Base-by-base conservation (phyloP, 192 early-diverging fungal species). In the Coemansia umbellata region DNA sequence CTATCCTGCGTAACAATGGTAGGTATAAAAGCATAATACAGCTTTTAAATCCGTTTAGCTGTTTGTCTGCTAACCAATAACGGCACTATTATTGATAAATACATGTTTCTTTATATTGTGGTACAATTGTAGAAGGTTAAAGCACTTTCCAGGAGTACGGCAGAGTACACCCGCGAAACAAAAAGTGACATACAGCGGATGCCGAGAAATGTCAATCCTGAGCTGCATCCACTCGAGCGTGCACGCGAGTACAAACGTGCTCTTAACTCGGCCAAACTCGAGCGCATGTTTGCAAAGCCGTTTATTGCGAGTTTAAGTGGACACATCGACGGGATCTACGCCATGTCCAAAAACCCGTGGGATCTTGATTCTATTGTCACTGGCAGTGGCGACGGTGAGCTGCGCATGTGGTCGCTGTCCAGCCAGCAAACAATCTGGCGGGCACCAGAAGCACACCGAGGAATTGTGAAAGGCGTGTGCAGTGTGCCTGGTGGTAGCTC, bases 51-150 rank as follows among this genome's bases (percentile, higher is more conserved):
- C n/a, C n/a, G n/a, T n/a, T n/a, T n/a, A 39, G 2, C 19, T 39
- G 50, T 17, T 26, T 27, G 19, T 26, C 7, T 6, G 1, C 24
- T 8, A 31, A 47, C 17, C 28, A 40, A 37, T 21, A 42, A 15
- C 22, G 6, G 21, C 3, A 10, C 19, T 18, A n/a, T 22, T 41
- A 13, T 22, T 42, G 40, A 15, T 42, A 27, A 7, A 26, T 39
- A 6, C 40, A 31, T 61, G n/a, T n/a, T n/a, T n/a, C n/a, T n/a
- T n/a, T n/a, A n/a, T n/a, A n/a, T n/a, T n/a, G n/a, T n/a, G n/a
- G n/a, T n/a, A n/a, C n/a, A n/a, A n/a, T n/a, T n/a, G 59, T 77
- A 87, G 96, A 99, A 97, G 86, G 84, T 99, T 30, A 96, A 97
- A 72, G 88, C 92, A 24, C 83, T 99, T 24, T 90, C 88, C 24